Percentiles rank a stretch among this genome's conserved stretches.
These are phyloP conservation scores for Balakata baccata DNA, from an alignment of 345 rosid species.

Conservation along the genomic window DNA sequence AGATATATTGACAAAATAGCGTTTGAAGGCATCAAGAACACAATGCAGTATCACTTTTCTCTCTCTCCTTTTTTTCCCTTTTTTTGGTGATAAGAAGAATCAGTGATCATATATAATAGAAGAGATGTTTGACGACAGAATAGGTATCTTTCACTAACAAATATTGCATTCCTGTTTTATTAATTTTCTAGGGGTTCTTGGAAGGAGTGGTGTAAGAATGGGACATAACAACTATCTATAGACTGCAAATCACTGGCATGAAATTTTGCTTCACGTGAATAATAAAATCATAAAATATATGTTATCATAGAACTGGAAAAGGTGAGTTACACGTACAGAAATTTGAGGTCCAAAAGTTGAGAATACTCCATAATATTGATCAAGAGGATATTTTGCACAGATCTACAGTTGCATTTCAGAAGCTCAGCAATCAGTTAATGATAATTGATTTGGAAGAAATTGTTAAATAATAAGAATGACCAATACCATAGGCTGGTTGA, in stretches of 20 bases:
- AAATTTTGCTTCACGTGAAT: too few relatives aligned
- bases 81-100: too few relatives aligned
- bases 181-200: too few relatives aligned
- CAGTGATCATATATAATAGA: too few relatives aligned
- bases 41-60: too few relatives aligned
- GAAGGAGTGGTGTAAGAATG: too few relatives aligned
- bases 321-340: slow-evolving; percentile 37
- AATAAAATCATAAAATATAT: background rate
- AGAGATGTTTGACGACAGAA: too few relatives aligned
- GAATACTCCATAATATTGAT: slow-evolving; percentile 71
- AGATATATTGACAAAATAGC: background rate
- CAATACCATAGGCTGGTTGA: slow-evolving; percentile 64
- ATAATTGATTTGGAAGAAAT: background rate
- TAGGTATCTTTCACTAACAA: too few relatives aligned
- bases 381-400: slow-evolving; percentile 60
- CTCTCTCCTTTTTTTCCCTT: too few relatives aligned
- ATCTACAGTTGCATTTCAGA: slow-evolving; percentile 37
- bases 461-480: background rate
- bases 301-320: slow-evolving; percentile 5
- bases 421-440: slow-evolving; percentile 14
- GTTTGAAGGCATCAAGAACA: background rate
- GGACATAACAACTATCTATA: too few relatives aligned
- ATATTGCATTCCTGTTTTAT: too few relatives aligned
- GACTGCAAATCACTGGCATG: too few relatives aligned
- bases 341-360: slow-evolving; percentile 67